These are phyloP conservation scores for Torulaspora maleeae DNA, from an alignment of 805 yeast species.

Conservation along the genomic window DNA sequence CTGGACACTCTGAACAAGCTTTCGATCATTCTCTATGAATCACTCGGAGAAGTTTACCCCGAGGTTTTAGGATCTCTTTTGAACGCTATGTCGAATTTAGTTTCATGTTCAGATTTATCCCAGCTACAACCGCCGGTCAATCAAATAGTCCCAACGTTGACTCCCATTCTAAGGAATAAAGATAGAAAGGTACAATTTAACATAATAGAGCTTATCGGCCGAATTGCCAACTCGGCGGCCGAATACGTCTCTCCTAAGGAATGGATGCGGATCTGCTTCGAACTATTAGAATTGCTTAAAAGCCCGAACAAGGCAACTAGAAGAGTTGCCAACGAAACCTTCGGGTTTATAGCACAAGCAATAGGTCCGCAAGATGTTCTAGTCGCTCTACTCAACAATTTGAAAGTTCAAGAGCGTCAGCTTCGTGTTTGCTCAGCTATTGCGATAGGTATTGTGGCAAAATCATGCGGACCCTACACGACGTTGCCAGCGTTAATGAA, in stretches of 20 bases:
- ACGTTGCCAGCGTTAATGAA: conserved; percentile 93
- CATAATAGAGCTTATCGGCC: conserved; percentile 72
- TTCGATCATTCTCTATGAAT: conserved; percentile 76
- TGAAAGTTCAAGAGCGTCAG: conserved; percentile 93
- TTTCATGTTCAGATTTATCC: conserved; percentile 54
- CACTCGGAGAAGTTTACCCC: conserved; percentile 91
- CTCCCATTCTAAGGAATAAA: conserved; percentile 85
- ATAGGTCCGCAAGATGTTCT: conserved; percentile 95
- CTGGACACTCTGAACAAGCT: conserved; percentile 59
- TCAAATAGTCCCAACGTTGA: conserved; percentile 78
- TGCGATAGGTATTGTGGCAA: conserved; percentile 95
- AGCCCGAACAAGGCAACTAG: conserved; percentile 73
- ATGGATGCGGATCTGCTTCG: conserved; percentile 96
- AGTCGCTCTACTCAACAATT: conserved; percentile 73
- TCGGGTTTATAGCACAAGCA: conserved; percentile 85
- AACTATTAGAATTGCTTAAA: conserved; percentile 80
- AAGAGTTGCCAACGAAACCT: conserved; percentile 80
- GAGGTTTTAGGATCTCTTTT: conserved; percentile 86
- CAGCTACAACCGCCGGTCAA: conserved; percentile 73
- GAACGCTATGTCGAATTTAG: conserved; percentile 61
- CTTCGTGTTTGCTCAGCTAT: conserved; percentile 95
- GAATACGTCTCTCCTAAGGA: conserved; percentile 85
- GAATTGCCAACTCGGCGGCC: conserved; percentile 73
- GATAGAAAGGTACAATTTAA: conserved; percentile 88
- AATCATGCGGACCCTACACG: conserved; percentile 86